Base-by-base conservation (phyloP, 1,284 basidiomycete genomes). In the Ustilago hordei region DNA sequence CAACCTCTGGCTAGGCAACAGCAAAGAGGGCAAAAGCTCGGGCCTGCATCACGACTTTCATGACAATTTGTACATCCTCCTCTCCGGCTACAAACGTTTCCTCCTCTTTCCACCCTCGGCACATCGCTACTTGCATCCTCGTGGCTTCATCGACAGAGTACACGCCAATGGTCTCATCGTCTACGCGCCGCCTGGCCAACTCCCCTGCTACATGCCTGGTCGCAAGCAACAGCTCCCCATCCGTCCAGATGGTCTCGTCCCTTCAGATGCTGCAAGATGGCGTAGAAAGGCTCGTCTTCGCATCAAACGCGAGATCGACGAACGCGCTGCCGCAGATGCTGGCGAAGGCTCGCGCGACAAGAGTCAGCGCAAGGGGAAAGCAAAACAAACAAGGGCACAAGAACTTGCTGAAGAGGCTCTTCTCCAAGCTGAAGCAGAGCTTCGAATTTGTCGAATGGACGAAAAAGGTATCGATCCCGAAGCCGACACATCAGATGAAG, bases 1-100 rank as follows among this genome's bases (percentile, higher is more conserved):
- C 74, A 86, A 86, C 54, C 62, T 86, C 9, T 86, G 84, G 84
- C 74, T 85, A 11, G 84, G 84, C 39, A 78, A 69, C 60, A 70
- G 77, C 39, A 69, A 61, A n/a, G 53, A 80, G 28, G 80, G 77
- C 19, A 80, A 78, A 50, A 83, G 78, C 57, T 80, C 77, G 8
- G 84, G 83, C 0, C 62, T 85, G 55, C 84, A 85, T 61, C 84
- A 86, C 59, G 84, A 86, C 60, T 85, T 85, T 38, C 84, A 86
- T 63, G 84, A 86, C 60, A 86, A 86, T 39, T 78, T 86, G 38
- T 86, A 86, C 72, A 67, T 84, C 39, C 74, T 85, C 7, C 70
- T 85, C n/a, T 79, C 79, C 11, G 84, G 84, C 36, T 71, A 77
- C 55, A 86, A 86, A 50, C 75, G 84, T 17, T 84, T 86, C 50